Conservation (phyloP, 345 rosid genomes). For the Hibiscus trionum region DNA sequence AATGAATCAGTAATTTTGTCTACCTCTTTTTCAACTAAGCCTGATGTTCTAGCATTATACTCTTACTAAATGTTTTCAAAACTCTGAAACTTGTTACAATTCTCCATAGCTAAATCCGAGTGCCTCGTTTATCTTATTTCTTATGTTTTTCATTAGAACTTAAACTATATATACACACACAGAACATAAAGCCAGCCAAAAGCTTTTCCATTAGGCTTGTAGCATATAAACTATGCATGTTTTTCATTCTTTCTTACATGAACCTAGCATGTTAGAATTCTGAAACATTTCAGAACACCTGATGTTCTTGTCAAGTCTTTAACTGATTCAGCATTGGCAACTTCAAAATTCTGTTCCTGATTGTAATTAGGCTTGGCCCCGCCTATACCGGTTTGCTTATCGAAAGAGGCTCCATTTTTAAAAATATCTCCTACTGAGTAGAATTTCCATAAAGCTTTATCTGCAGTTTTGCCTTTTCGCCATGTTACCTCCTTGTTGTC, state of each 20-base stretch:
- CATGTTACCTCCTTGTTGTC: slow-evolving; percentile 46
- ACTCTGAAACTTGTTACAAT: no score
- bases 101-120: background rate
- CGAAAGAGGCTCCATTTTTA: slow-evolving; percentile 56
- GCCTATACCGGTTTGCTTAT: slow-evolving; percentile 29
- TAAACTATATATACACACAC: background rate
- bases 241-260: background rate
- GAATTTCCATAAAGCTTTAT: slow-evolving; percentile 43
- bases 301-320: slow-evolving; percentile 40
- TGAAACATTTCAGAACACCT: slow-evolving; percentile 41
- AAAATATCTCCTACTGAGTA: slow-evolving; percentile 46
- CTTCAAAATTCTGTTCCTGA: slow-evolving; percentile 34
- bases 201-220: background rate
- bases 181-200: background rate
- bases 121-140: background rate
- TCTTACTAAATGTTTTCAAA: no score
- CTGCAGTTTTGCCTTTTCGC: slow-evolving; percentile 29
- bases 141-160: background rate
- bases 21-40: background rate
- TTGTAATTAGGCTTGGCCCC: slow-evolving; percentile 41
- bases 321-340: slow-evolving; percentile 34
- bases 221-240: background rate
- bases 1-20: background rate
- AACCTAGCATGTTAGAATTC: slow-evolving; percentile 23
- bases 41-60: background rate